Evolutionary conservation across 306 rosid genomes (phyloP), one percentile per base, ranked within the genome.

Genomic region (Cicer yamashitae): DNA sequence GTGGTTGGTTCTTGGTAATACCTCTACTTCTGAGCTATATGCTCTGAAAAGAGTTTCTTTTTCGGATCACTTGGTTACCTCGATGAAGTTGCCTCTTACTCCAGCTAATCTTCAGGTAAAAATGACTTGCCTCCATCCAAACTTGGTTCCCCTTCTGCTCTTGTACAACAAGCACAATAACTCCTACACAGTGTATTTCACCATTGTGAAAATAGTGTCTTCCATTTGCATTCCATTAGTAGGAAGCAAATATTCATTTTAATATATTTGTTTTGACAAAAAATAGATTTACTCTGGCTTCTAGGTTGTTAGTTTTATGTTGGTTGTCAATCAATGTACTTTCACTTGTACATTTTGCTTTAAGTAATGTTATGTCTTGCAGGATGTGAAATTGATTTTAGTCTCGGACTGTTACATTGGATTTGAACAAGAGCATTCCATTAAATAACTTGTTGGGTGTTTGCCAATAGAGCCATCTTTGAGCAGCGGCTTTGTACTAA

Each of bases 401-500:
- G 88, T 94, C 71, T 94, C 98, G 2, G 98, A 94, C 88, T 94
- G 96, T 77, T 94, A 94, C 83, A n/a, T 94, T 75, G 92, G 93
- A 48, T 94, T 88, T 12, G 91, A 91, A 50, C 96, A 86, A 89
- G 96, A 89, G 77, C 88, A 89, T 80, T 80, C 91, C 57, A 69
- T 92, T 82, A 83, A 84, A 13, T 79, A 77, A 61, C 66, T 74
- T 67, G 48, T 46, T 73, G 18, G 25, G 12, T 30, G 3, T 53
- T 17, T 25, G 74, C 57, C 46, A 53, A 17, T 76, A 25, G 43
- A 45, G 30, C 25, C 47, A 46, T 65, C 64, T 10, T 18, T 80
- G 64, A 54, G 13, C 9, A 6, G 54, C 37, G 10, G 25, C 8
- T 56, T 56, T 37, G 56, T 71, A 51, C 17, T 11, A 50, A 22